Conservation (phyloP, 73 alveolate species). For the Tetrahymena elliotti region DNA sequence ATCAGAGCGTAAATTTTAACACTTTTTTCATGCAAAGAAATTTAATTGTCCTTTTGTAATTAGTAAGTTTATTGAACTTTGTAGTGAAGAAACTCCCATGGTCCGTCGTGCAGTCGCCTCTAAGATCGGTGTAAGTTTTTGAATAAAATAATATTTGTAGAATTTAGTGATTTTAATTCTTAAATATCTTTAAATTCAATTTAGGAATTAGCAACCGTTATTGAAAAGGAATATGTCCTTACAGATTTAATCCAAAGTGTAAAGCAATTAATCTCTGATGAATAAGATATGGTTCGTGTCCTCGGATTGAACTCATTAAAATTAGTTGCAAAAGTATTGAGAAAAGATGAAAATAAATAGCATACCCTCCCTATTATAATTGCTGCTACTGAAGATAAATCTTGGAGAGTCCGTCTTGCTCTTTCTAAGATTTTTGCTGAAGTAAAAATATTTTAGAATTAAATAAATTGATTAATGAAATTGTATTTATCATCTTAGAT, state of each 20-base stretch:
- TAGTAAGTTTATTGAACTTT: conserved; percentile 82
- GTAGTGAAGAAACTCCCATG: conserved; percentile 97
- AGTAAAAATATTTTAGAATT: background rate
- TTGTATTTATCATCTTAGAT: conserved; percentile 1
- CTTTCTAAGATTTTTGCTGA: conserved; percentile 92
- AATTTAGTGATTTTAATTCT: background rate
- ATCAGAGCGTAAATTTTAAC: conserved; percentile 54
- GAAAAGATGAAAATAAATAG: conserved; percentile 82
- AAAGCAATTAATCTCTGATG: conserved; percentile 83
- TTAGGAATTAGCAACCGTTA: conserved; percentile 63
- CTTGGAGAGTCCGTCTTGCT: conserved; percentile 96
- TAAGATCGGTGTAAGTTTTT: conserved; percentile 66
- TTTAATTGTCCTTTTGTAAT: too few species aligned
- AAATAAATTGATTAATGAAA: background rate
- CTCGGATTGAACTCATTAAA: conserved; percentile 82
- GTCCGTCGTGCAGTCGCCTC: conserved; percentile 94
- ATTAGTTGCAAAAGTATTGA: conserved; percentile 81
- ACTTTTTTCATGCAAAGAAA: too few species aligned
- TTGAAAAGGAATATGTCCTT: conserved; percentile 82
- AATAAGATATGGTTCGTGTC: conserved; percentile 91
- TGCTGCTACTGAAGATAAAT: conserved; percentile 90
- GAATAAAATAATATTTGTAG: background rate
- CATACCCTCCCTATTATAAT: conserved; percentile 81
- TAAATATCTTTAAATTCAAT: background rate
- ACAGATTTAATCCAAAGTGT: conserved; percentile 82